Evolutionary conservation across 176 grass and related monocot genomes (phyloP).

Genomic region (Oryza nivara): DNA sequence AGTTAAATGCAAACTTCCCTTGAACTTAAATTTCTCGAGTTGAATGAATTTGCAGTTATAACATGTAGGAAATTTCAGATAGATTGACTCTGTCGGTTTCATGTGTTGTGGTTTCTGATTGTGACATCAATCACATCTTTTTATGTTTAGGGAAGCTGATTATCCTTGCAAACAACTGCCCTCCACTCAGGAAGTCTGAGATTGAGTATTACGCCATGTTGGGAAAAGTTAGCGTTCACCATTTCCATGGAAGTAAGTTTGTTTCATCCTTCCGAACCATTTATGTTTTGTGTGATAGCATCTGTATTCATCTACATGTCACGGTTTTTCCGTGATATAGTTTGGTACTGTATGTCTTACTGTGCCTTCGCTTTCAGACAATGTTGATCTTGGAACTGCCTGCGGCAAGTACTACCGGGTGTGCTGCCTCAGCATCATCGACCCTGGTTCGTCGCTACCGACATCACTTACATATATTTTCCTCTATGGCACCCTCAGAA

Average conservation of each 20-base stretch:
- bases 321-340: neutral
- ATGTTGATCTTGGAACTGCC: slow-evolving; percentile 96
- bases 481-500: too few relatives aligned
- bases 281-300: neutral
- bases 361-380: slow-evolving; percentile 53
- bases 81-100: neutral
- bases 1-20: neutral
- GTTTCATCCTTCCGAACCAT: neutral
- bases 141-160: slow-evolving; percentile 75
- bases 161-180: slow-evolving; percentile 92
- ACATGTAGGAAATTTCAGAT: neutral
- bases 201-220: slow-evolving; percentile 99
- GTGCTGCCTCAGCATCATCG: slow-evolving; percentile 93
- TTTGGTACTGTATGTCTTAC: neutral
- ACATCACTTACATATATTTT: neutral
- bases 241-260: slow-evolving; percentile 95
- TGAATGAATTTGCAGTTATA: neutral
- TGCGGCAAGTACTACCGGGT: slow-evolving; percentile 94
- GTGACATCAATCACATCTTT: neutral
- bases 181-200: slow-evolving; percentile 91
- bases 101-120: slow-evolving; percentile 2
- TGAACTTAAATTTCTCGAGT: neutral
- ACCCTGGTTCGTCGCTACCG: slow-evolving; percentile 58
- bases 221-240: slow-evolving; percentile 88
- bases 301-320: too few relatives aligned